Conservation (phyloP, 306 rosid genomes). For the Alnus rubra region DNA sequence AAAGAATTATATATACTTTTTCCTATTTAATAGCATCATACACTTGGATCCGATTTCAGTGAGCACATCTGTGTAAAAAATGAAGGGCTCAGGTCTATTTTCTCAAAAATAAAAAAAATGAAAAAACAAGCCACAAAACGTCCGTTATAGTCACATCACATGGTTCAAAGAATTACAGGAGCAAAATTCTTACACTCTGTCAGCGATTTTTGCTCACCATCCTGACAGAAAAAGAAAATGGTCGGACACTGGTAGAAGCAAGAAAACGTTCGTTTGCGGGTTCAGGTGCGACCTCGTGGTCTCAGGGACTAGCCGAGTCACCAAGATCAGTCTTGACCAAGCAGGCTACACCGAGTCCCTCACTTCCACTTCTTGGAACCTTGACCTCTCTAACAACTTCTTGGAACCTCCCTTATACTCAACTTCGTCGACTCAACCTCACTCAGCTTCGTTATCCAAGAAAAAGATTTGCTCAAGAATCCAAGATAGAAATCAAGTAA, state of each 20-base stretch:
- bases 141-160: background rate
- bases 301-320: conserved; percentile 52
- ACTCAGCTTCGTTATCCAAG: too few relatives aligned
- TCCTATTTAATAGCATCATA: too few relatives aligned
- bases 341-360: conserved; percentile 69
- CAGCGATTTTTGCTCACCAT: conserved; percentile 61
- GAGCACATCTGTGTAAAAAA: too few relatives aligned
- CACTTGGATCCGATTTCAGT: too few relatives aligned
- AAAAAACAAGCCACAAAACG: too few relatives aligned
- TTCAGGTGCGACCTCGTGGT: conserved; percentile 64
- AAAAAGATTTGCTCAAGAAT: too few relatives aligned
- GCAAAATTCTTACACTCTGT: conserved; percentile 43
- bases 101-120: too few relatives aligned
- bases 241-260: conserved; percentile 71
- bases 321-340: conserved; percentile 80
- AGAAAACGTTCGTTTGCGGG: conserved; percentile 40
- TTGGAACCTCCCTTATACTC: conserved; percentile 62
- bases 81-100: too few relatives aligned
- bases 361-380: conserved; percentile 50
- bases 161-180: conserved; percentile 47
- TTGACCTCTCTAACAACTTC: conserved; percentile 67
- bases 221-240: conserved; percentile 72
- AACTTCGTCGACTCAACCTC: conserved; percentile 38
- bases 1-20: too few relatives aligned
- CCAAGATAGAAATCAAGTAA: too few relatives aligned